A percentile compares a stretch with the other conserved stretches of the same genome.
These are phyloP conservation scores for Speleostelium caveatum DNA, from an alignment of 78 protist genomes.

Conservation along the genomic window DNA sequence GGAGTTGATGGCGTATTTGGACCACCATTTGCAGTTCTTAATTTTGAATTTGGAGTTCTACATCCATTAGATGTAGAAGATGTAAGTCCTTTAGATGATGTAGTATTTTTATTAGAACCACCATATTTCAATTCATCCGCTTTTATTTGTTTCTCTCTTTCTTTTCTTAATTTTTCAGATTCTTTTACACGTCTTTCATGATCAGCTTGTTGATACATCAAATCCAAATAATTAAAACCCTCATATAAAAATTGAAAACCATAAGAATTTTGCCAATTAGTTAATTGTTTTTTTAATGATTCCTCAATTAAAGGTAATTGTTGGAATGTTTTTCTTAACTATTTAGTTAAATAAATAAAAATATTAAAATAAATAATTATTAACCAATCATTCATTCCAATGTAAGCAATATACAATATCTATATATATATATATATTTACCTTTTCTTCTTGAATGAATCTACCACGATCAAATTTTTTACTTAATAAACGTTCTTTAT, in stretches of 20 bases:
- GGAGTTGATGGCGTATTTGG: conserved; percentile 62
- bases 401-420: no score
- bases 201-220: conserved; percentile 63
- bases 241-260: conserved; percentile 36
- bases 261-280: conserved; percentile 40
- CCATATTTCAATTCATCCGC: background rate
- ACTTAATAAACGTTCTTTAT: conserved; percentile 54
- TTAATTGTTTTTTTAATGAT: conserved; percentile 27
- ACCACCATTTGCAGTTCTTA: background rate
- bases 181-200: conserved; percentile 23
- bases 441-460: conserved; percentile 58
- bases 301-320: conserved; percentile 60
- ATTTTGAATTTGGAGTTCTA: conserved; percentile 1
- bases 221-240: conserved; percentile 55
- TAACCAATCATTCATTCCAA: no score
- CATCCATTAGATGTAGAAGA: background rate
- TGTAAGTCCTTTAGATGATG: background rate
- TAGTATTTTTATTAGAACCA: conserved; percentile 4
- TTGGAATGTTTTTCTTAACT: conserved; percentile 28
- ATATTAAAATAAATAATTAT: background rate
- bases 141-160: conserved; percentile 2
- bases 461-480: conserved; percentile 69
- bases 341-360: background rate
- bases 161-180: conserved; percentile 36
- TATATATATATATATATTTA: background rate